Percentiles rank a stretch among this genome's conserved stretches.
phyloP scores from a whole-genome alignment of 768 basidiomycete genomes.

The Boletus vermiculosoides region DNA sequence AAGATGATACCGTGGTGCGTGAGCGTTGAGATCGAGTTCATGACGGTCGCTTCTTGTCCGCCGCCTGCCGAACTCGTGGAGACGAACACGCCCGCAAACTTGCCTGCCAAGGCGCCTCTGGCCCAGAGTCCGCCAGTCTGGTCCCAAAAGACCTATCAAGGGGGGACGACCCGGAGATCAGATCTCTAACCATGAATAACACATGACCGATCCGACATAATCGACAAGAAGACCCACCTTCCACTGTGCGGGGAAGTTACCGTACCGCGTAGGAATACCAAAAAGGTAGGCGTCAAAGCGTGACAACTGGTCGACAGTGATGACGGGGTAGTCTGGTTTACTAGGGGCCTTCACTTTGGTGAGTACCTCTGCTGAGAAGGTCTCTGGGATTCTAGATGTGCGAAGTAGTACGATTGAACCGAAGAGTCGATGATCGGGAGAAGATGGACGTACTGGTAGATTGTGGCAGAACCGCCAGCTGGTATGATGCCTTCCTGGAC shows the following conservation, averaged over 20 bases:
- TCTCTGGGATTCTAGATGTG: conserved; percentile 67
- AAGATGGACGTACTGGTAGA: conserved; percentile 52
- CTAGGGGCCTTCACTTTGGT: conserved; percentile 65
- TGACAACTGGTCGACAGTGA: conserved; percentile 12
- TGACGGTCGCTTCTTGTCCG: conserved; percentile 66
- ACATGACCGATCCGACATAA: neutral
- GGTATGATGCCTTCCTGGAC: conserved; percentile 44
- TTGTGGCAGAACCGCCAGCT: conserved; percentile 50
- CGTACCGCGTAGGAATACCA: conserved; percentile 46
- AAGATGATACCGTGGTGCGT: conserved; percentile 71
- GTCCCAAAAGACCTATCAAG: conserved; percentile 69
- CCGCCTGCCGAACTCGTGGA: conserved; percentile 70
- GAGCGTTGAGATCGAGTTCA: conserved; percentile 55
- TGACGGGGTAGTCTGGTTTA: conserved; percentile 55
- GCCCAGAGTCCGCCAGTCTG: conserved; percentile 67
- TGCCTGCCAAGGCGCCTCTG: conserved; percentile 60
- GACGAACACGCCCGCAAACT: conserved; percentile 74
- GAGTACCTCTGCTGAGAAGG: conserved; percentile 67
- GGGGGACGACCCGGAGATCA: neutral
- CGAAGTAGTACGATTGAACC: neutral
- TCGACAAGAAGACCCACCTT: conserved; percentile 46
- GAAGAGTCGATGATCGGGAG: neutral
- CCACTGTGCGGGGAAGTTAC: conserved; percentile 52
- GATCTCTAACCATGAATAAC: neutral
- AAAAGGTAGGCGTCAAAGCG: conserved; percentile 42